Evolutionary conservation across 106 monocot species (phyloP).

Genomic region (Dioscorea alata): DNA sequence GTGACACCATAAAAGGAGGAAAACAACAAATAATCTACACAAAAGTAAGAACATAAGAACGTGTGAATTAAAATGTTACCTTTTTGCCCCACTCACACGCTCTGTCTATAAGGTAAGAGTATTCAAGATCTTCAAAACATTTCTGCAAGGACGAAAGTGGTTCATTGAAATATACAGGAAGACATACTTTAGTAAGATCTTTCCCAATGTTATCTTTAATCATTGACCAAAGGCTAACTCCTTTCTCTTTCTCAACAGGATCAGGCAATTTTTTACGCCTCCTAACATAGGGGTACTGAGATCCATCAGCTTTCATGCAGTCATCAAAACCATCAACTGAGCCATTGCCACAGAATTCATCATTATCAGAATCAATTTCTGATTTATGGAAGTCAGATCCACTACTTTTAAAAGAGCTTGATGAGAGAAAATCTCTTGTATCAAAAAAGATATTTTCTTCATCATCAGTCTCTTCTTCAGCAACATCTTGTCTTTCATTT

Average conservation of each 20-base stretch:
- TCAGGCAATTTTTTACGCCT: constrained; percentile 89
- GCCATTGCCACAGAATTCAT: constrained; percentile 45
- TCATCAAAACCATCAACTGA: constrained; percentile 41
- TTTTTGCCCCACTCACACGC: constrained; percentile 92
- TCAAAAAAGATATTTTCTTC: constrained; percentile 93
- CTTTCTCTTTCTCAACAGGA: constrained; percentile 93
- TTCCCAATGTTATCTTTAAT: constrained; percentile 99
- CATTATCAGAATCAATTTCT: constrained; percentile 69
- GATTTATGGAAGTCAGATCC: constrained; percentile 60
- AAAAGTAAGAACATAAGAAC: no score
- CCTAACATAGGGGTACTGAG: constrained; percentile 50
- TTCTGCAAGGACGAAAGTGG: constrained; percentile 94
- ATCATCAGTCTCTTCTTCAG: constrained; percentile 92
- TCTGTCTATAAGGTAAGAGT: constrained; percentile 82
- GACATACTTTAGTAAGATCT: constrained; percentile 97
- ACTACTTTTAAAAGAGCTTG: constrained; percentile 89
- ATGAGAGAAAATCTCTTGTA: constrained; percentile 89
- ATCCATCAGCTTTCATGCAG: constrained; percentile 27
- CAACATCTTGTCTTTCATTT: constrained; percentile 70
- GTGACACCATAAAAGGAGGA: no score
- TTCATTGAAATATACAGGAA: constrained; percentile 98
- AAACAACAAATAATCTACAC: no score
- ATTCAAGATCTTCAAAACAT: constrained; percentile 98
- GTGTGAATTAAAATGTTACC: constrained; percentile 19
- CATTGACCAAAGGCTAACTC: constrained; percentile 97